Conservation (phyloP, 345 rosid genomes). For the Ceriops decandra region DNA sequence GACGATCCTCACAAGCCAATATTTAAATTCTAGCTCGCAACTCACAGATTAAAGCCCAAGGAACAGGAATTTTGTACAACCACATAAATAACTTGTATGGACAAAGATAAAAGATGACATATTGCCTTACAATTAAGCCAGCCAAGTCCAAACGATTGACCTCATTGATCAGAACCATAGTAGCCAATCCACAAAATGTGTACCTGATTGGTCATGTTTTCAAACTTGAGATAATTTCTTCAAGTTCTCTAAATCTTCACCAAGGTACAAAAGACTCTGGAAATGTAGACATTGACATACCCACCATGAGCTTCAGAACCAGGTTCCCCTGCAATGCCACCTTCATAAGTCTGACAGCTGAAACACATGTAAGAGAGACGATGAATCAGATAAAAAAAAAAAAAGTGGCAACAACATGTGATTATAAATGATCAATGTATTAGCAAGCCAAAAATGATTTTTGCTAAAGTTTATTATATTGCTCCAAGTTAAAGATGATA, state of each 20-base stretch:
- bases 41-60: constrained; percentile 12
- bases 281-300: constrained; percentile 46
- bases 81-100: constrained; percentile 9
- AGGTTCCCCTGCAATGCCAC: constrained; percentile 97
- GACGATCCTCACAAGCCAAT: constrained; percentile 8
- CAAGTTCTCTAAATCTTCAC: no score
- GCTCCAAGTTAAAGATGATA: no score
- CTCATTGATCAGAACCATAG: constrained; percentile 83
- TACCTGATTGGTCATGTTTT: constrained; percentile 47
- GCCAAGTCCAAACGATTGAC: constrained; percentile 63
- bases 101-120: constrained; percentile 8
- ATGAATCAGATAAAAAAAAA: not conserved
- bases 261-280: not conserved
- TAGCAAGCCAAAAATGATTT: no score
- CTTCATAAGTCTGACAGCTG: constrained; percentile 98
- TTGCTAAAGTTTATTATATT: no score
- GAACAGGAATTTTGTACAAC: constrained; percentile 1
- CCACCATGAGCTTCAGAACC: constrained; percentile 99
- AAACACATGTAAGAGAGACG: constrained; percentile 17
- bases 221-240: constrained; percentile 13
- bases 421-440: no score
- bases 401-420: not conserved
- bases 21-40: not conserved
- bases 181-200: constrained; percentile 93
- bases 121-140: constrained; percentile 57